A percentile compares a stretch with the other conserved stretches of the same genome.
Conservation (phyloP, 1,284 basidiomycete species). For the Boletus mariae region DNA sequence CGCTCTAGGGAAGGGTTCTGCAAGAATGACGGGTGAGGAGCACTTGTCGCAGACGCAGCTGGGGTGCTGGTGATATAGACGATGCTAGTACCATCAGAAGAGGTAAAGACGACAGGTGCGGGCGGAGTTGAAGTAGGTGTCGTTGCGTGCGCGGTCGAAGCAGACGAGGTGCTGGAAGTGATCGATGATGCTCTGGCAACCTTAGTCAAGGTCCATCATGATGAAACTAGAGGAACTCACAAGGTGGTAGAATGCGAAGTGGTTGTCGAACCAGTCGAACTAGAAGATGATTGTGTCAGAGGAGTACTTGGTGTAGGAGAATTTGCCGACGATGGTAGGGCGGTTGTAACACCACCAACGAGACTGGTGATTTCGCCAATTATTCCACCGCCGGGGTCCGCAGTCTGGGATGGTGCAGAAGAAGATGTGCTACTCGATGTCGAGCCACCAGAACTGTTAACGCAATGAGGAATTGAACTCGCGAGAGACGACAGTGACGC, state of each 20-base stretch:
- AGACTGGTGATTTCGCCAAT: constrained; percentile 18
- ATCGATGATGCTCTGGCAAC: constrained; percentile 9
- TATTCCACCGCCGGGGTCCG: neutral
- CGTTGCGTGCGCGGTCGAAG: constrained; percentile 7
- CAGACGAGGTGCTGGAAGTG: neutral
- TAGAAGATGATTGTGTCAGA: constrained; percentile 23
- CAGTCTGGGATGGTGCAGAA: constrained; percentile 1
- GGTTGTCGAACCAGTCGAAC: constrained; percentile 29
- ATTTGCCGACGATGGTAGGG: constrained; percentile 19
- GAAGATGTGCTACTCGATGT: neutral
- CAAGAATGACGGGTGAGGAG: constrained; percentile 45
- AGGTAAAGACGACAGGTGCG: constrained; percentile 12
- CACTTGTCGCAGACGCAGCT: constrained; percentile 17
- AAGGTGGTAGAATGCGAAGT: constrained; percentile 11
- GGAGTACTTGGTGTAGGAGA: constrained; percentile 13
- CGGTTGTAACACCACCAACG: constrained; percentile 10
- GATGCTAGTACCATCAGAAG: constrained; percentile 22
- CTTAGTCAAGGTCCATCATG: neutral
- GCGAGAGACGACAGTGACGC: constrained; percentile 1
- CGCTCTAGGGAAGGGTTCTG: constrained; percentile 59
- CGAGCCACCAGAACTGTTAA: constrained; percentile 6
- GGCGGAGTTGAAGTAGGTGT: constrained; percentile 7
- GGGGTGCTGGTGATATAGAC: constrained; percentile 29
- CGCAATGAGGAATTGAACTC: neutral
- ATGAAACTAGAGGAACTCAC: constrained; percentile 14